Conservation (phyloP, 768 basidiomycete genomes). For the Lactarius tabidus region DNA sequence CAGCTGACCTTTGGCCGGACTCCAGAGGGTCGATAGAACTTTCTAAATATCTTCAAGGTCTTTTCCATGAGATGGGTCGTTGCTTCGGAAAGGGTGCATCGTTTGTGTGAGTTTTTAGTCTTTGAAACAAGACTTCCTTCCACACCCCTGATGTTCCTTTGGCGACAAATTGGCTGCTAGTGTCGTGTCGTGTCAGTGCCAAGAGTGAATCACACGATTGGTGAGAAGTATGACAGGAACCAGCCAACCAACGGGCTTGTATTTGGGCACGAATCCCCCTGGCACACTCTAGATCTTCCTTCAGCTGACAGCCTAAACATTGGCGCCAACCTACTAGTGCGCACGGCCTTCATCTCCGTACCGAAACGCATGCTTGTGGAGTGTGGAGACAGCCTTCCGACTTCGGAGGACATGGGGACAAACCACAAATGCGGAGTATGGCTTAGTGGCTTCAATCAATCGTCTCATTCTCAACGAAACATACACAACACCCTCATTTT, state of each 20-base stretch:
- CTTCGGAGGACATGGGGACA: neutral
- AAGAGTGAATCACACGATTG: neutral
- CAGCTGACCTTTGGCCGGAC: neutral
- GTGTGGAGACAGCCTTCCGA: neutral
- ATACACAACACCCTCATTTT: slow-evolving; percentile 1
- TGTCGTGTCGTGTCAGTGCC: neutral
- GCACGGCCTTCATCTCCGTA: neutral
- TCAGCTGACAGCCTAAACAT: neutral
- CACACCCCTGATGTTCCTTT: neutral
- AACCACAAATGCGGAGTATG: neutral
- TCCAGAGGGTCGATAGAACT: neutral
- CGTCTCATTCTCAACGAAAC: slow-evolving; percentile 3
- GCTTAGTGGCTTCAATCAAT: neutral
- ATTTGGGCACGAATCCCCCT: neutral
- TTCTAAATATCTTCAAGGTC: neutral
- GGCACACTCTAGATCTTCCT: neutral
- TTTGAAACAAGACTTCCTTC: neutral
- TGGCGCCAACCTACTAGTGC: neutral
- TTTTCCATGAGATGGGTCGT: neutral
- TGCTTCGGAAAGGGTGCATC: neutral
- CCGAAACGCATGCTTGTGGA: neutral
- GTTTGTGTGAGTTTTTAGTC: neutral
- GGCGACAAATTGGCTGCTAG: neutral
- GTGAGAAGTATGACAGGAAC: neutral
- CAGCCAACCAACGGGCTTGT: neutral